Conservation (phyloP, 148 eudicot genomes). For the Cornus controversa region DNA sequence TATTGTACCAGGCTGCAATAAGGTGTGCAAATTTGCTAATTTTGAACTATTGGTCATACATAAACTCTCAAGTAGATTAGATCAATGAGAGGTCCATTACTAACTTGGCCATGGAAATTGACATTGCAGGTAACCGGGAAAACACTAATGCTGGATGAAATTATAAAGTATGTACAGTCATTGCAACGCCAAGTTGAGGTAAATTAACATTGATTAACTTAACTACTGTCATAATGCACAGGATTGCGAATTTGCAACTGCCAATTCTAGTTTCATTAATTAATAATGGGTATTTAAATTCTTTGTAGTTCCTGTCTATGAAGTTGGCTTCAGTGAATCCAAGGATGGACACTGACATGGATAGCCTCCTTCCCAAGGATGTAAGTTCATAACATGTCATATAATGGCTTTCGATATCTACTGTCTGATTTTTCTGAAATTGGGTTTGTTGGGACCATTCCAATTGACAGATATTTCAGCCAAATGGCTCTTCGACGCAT, state of each 20-base stretch:
- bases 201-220: background rate
- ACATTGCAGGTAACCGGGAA: conserved; percentile 73
- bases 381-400: conserved; percentile 32
- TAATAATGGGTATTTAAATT: background rate
- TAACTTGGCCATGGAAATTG: background rate
- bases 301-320: conserved; percentile 67
- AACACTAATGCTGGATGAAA: conserved; percentile 87
- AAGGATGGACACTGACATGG: conserved; percentile 41
- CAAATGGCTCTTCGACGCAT: conserved; percentile 35
- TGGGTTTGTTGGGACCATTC: conserved; percentile 3
- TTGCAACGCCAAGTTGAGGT: conserved; percentile 93
- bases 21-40: conserved; percentile 37
- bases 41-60: background rate
- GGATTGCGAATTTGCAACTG: background rate
- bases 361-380: conserved; percentile 44
- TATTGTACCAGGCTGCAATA: conserved; percentile 89
- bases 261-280: background rate
- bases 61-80: background rate
- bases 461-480: conserved; percentile 41
- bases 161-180: conserved; percentile 85
- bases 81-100: background rate
- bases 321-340: conserved; percentile 66
- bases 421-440: conserved; percentile 1
- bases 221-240: background rate
- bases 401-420: background rate